Evolutionary conservation across 768 basidiomycete genomes (phyloP), one percentile per base, ranked within the genome.

Genomic region (Gelatoporia subvermispora): DNA sequence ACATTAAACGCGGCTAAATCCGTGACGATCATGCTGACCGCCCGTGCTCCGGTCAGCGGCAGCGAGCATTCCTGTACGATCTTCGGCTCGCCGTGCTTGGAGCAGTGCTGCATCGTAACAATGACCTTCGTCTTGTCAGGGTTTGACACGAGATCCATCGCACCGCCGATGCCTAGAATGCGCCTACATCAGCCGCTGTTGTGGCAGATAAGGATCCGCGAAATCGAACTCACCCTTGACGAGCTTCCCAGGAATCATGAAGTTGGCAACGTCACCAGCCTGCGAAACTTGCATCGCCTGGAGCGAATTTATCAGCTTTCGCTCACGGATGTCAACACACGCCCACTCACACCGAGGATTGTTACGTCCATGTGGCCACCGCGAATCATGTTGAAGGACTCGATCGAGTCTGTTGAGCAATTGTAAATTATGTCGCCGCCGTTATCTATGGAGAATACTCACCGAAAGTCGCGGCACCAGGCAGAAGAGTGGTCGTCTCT

Each of bases 361-460:
- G 92, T 83, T 41, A 94, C 86, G 55, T 95, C 81, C 46, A 96
- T 79, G 66, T 96, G 93, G 2, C 93, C 93, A 45, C 93, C 93
- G 47, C 93, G 88, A 64, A 96, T 95, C 93, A 96, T 96, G 28
- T 85, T 86, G 62, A 96, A 96, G 7, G 90, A 93, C 68, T 95
- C 93, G 56, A 80, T 80, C 3, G 90, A 93, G 66, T 93, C 87
- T 84, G 52, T 39, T 3, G 41, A 51, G 46, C 50, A 18, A 43
- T n/a, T 16, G 35, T 55, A n/a, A 51, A 36, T 8, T 16, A 15
- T 42, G n/a, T 46, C 8, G 23, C 31, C 28, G 25, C 18, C 8
- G 35, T 20, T 20, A 15, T 3, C n/a, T 3, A 23, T 21, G 37
- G 31, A 11, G 21, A 34, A 35, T 18, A 62, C 81, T 35, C 54